Evolutionary conservation across 768 basidiomycete genomes (phyloP).

Genomic region (Roridomyces roridus): DNA sequence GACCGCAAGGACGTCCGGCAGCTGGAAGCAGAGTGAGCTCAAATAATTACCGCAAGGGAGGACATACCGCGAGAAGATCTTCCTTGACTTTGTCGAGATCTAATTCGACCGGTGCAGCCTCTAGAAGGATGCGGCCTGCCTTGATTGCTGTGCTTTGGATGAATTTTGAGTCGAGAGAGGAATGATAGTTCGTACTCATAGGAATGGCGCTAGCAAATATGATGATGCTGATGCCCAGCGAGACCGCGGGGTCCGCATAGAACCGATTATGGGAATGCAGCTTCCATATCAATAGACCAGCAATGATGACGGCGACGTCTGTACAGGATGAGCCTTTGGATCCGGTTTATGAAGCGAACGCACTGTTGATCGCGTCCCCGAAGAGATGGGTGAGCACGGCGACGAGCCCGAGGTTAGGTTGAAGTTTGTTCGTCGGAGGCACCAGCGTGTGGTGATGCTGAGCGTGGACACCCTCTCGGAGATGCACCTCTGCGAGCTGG

Average conservation of each 20-base stretch:
- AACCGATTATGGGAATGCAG: conserved; percentile 48
- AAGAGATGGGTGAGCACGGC: conserved; percentile 58
- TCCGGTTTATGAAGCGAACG: too few relatives aligned
- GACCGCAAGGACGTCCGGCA: conserved; percentile 52
- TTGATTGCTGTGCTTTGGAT: conserved; percentile 47
- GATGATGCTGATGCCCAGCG: conserved; percentile 54
- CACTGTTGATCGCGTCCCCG: conserved; percentile 61
- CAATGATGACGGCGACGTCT: conserved; percentile 63
- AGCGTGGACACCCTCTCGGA: conserved; percentile 34
- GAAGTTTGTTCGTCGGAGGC: conserved; percentile 38
- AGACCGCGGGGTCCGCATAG: conserved; percentile 61
- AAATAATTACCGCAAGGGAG: conserved; percentile 8
- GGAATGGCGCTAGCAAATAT: conserved; percentile 61
- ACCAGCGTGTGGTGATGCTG: conserved; percentile 54
- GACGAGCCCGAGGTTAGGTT: conserved; percentile 51
- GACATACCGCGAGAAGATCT: conserved; percentile 50
- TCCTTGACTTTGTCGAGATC: conserved; percentile 55
- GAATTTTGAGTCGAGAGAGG: conserved; percentile 1
- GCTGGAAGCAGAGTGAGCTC: conserved; percentile 30
- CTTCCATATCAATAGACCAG: conserved; percentile 57
- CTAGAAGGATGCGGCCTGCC: conserved; percentile 56
- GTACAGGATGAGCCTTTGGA: too few relatives aligned
- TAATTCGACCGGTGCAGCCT: conserved; percentile 56
- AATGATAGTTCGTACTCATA: conserved; percentile 42
- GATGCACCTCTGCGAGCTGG: conserved; percentile 19